A percentile compares a stretch with the other conserved stretches of the same genome.
Conservation (phyloP, 257 asterid genomes). For the Rauvolfia tetraphylla region DNA sequence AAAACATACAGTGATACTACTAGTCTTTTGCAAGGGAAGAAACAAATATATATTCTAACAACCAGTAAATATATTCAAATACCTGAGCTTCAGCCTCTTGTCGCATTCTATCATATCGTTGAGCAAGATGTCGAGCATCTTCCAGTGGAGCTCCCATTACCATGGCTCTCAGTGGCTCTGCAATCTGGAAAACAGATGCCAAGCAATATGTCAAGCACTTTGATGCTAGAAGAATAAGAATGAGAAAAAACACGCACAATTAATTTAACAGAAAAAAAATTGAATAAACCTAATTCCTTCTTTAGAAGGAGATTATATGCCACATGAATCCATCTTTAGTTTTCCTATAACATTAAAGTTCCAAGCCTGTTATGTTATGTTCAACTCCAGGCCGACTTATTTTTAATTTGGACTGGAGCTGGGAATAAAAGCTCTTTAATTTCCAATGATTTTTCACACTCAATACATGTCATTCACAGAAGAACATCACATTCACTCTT, state of each 20-base stretch:
- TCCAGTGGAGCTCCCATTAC: constrained; percentile 99
- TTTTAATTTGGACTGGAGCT: too few species aligned
- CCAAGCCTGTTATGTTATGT: not conserved
- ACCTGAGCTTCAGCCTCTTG: constrained; percentile 99
- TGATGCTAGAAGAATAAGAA: not conserved
- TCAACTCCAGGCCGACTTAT: not conserved
- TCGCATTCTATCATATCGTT: constrained; percentile 93
- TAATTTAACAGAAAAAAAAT: not conserved
- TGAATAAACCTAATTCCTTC: not conserved
- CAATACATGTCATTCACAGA: too few species aligned
- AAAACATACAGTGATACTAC: not conserved
- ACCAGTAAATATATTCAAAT: constrained; percentile 24
- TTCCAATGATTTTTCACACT: too few species aligned
- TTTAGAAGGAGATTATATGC: not conserved
- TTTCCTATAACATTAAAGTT: not conserved
- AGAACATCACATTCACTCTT: too few species aligned
- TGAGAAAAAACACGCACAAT: not conserved
- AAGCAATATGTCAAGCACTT: constrained; percentile 4
- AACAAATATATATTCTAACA: not conserved
- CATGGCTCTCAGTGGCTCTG: constrained; percentile 98
- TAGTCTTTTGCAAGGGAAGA: not conserved
- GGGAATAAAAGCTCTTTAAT: too few species aligned
- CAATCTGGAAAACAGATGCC: constrained; percentile 52
- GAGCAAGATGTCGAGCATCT: constrained; percentile 99
- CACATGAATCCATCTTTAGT: not conserved